Base-by-base conservation (phyloP, 2,329 filamentous ascomycete species). In the Talaromyces albobiverticillius region DNA sequence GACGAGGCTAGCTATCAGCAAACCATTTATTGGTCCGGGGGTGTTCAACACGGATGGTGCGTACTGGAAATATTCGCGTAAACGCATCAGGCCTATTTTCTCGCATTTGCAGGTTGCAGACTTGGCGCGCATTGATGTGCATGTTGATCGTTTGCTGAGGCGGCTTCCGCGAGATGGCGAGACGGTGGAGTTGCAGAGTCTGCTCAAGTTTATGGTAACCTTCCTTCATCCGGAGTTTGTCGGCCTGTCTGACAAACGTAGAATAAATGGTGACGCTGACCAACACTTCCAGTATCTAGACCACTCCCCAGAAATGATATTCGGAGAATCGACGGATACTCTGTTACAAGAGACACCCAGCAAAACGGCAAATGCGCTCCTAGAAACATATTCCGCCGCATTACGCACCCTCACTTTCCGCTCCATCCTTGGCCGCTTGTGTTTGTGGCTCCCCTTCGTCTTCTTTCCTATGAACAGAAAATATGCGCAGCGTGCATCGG, bases 31-130 rank as follows among this genome's bases (percentile, higher is more conserved):
- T 4, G 73, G 72, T 0, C 68, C 70, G 72, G 77, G 78, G 7
- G 84, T 85, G 55, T 71, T 71, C 70, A 87, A 86, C 0, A 90
- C 89, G 0, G 91, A 96, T 69, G 87, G 88, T 2, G 76, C 83
- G 4, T 74, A 80, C 38, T 96, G 92, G 92, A 40, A 18, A 11
- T 10, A 5, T 31, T 52, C 50, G 14, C 22, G 50, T 3, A 52
- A 52, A 38, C 6, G 46, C 22, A 45, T 52, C 31, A 10, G 13
- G 11, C 50, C 49, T 7, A 36, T 38, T 16, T 51, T 51, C 6
- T 46, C 29, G 20, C 16, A 11, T 2, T n/a, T 26, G 2, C 49
- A 45, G n/a, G 29, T 51, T 13, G 43, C 49, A 11, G 49, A 51
- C 9, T 14, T 51, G 8, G 25, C 26, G 23, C 38, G 38, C 13